These are phyloP conservation scores for Candida methanosorbosa DNA, from an alignment of 805 yeast genomes.

Conservation along the genomic window DNA sequence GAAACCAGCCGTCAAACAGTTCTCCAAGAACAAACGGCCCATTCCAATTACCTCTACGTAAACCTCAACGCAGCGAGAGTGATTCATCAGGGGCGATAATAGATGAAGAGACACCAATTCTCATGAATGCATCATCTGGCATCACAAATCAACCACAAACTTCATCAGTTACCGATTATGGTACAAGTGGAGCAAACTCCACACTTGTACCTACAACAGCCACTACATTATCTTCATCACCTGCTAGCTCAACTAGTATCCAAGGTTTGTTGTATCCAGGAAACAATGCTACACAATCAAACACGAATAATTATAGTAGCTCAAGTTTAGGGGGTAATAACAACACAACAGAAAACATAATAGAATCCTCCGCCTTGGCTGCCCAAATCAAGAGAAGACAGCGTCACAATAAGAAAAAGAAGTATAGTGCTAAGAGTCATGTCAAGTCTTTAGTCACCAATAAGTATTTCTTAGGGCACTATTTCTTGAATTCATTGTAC, in stretches of 20 bases:
- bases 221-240: neutral
- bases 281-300: too few relatives aligned
- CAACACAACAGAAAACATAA: too few relatives aligned
- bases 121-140: neutral
- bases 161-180: too few relatives aligned
- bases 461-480: slow-evolving; percentile 40
- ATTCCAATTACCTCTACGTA: neutral
- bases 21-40: slow-evolving; percentile 12
- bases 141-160: neutral
- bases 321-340: too few relatives aligned
- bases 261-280: neutral
- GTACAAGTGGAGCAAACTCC: too few relatives aligned
- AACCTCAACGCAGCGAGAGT: neutral
- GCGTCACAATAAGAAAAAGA: slow-evolving; percentile 4
- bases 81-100: slow-evolving; percentile 2
- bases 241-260: neutral
- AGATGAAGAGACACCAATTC: slow-evolving; percentile 12
- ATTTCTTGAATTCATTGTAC: slow-evolving; percentile 42
- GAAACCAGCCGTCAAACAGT: slow-evolving; percentile 6
- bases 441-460: slow-evolving; percentile 17
- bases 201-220: too few relatives aligned
- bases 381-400: slow-evolving; percentile 3
- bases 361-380: too few relatives aligned
- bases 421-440: slow-evolving; percentile 14
- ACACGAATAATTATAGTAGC: neutral